A percentile compares a stretch with the other conserved stretches of the same genome.
Conservation (phyloP, 331 rosid genomes). For the Phaseolus coccineus region DNA sequence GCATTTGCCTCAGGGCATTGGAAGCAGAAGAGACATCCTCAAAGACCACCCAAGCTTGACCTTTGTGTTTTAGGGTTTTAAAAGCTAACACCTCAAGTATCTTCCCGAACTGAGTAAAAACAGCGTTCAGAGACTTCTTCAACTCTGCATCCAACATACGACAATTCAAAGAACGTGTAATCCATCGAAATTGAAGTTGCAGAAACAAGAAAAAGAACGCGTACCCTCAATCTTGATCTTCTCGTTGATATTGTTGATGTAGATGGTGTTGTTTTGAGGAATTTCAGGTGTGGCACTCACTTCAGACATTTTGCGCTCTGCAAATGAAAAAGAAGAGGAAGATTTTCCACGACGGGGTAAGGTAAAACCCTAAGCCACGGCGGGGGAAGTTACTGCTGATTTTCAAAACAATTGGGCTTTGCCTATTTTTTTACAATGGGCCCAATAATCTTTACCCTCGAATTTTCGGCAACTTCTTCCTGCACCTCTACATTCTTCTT, state of each 20-base stretch:
- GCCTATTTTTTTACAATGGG: not conserved
- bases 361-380: conserved; percentile 36
- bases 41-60: conserved; percentile 98
- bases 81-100: conserved; percentile 87
- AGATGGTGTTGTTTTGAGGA: conserved; percentile 76
- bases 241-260: conserved; percentile 94
- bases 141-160: conserved; percentile 59
- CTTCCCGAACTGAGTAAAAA: conserved; percentile 97
- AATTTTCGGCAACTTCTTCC: too few relatives aligned
- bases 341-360: conserved; percentile 37
- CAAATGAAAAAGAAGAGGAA: not conserved
- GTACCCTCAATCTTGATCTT: conserved; percentile 93
- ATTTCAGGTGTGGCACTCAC: conserved; percentile 55
- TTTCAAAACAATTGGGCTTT: conserved; percentile 15
- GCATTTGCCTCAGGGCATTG: conserved; percentile 96
- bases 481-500: too few relatives aligned
- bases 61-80: conserved; percentile 92
- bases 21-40: conserved; percentile 87
- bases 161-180: not conserved
- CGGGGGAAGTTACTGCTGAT: conserved; percentile 38
- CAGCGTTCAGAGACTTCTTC: conserved; percentile 89
- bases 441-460: not conserved
- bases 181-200: not conserved
- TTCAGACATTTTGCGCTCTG: conserved; percentile 64
- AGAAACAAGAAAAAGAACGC: not conserved